Evolutionary conservation across 352 stramenopile species (phyloP).

Genomic region (Phytophthora sp.): DNA sequence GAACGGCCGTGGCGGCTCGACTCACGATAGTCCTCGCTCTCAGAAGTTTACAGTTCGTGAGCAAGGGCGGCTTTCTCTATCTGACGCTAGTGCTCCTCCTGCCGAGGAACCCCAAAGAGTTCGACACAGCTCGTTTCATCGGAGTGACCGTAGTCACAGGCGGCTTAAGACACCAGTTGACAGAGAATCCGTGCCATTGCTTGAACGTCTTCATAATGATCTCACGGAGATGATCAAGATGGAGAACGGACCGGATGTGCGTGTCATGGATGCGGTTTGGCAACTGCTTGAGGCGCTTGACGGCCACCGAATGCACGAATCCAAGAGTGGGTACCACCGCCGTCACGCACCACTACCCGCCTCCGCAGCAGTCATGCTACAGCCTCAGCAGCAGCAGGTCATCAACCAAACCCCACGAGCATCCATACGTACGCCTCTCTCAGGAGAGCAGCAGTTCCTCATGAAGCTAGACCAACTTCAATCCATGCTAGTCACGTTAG

Average conservation of each 20-base stretch:
- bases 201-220: constrained; percentile 54
- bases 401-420: constrained; percentile 11
- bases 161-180: constrained; percentile 18
- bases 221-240: constrained; percentile 64
- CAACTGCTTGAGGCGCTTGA: constrained; percentile 64
- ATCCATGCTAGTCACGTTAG: constrained; percentile 49
- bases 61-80: constrained; percentile 47
- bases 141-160: constrained; percentile 20
- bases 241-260: constrained; percentile 32
- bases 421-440: constrained; percentile 38
- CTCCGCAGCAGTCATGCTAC: background rate
- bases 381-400: constrained; percentile 9
- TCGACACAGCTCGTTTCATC: constrained; percentile 16
- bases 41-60: constrained; percentile 55
- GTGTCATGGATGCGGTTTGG: constrained; percentile 52
- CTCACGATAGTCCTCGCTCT: constrained; percentile 29
- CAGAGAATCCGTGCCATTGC: constrained; percentile 25
- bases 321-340: constrained; percentile 40
- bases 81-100: constrained; percentile 14
- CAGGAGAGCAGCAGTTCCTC: constrained; percentile 62
- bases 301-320: constrained; percentile 28
- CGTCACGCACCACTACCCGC: constrained; percentile 14
- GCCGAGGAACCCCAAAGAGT: constrained; percentile 2
- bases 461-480: constrained; percentile 75
- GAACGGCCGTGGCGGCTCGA: constrained; percentile 6